Base-by-base conservation (phyloP, 345 rosid species). In the Ceriops tagal region DNA sequence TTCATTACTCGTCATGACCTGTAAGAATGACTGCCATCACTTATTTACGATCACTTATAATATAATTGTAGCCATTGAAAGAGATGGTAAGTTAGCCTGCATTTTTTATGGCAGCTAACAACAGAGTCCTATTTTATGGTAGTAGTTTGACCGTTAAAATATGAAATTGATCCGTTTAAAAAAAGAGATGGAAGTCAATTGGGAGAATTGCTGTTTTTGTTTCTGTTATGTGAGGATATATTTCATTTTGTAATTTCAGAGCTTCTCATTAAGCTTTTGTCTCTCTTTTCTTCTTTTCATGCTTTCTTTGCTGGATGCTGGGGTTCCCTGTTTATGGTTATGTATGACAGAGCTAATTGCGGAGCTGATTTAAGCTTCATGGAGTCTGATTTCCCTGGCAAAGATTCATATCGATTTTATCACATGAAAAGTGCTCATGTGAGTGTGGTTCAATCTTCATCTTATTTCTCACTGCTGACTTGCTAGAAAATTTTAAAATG, bases 401-500 rank as follows among this genome's bases (percentile, higher is more conserved):
- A 57, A 71, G 88, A 81, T 65, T 79, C 84, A 27, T 74, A 82
- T 69, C 84, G 70, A 28, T 95, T 88, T 82, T 95, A 90, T 75
- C 99, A 92, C 74, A 77, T 88, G 65, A 85, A 68, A 85, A 85
- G 61, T 83, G 84, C 96, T 68, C 92, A 90, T 96, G 99, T 92
- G 85, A 18, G 71, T 62, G 51, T 61, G 31, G 27, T 69, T 35
- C 2, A 53, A 63, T 15, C 22, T 7, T 56, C 16, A 6, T 55
- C 43, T 37, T 37, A 15, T 67, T 20, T 37, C 24, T 28, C 18
- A 5, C 49, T 19, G 26, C 10, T 18, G 0, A 39, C 64, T 28
- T 22, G 32, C 49, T 51, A 34, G 4, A 69, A 24, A 59, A 51
- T 72, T 8, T 58, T 18, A 28, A 58, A 26, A 46, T 24, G 10